phyloP scores from a whole-genome alignment of 371 early-diverging fungal genomes.

The Syncephalastrum racemosum region DNA sequence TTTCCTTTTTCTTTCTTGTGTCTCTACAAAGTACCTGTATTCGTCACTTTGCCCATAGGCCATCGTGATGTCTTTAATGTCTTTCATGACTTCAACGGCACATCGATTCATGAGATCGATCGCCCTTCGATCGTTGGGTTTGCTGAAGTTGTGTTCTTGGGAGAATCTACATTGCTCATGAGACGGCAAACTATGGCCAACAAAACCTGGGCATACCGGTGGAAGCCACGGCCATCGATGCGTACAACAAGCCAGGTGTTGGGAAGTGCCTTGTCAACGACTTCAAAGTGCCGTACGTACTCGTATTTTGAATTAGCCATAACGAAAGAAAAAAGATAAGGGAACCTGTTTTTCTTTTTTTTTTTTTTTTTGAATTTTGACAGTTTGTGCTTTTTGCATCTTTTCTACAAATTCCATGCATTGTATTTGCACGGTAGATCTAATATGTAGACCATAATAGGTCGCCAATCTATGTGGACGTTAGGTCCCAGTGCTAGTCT shows the following conservation, averaged over 20 bases:
- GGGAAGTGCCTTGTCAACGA: constrained; percentile 70
- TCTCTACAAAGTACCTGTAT: constrained; percentile 58
- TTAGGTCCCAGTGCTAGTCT: no score
- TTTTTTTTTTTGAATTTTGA: no score
- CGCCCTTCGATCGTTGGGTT: constrained; percentile 90
- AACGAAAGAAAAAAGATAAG: constrained; percentile 1
- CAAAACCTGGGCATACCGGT: constrained; percentile 57
- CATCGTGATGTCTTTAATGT: constrained; percentile 78
- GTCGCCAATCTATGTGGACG: no score
- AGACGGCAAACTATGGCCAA: not conserved
- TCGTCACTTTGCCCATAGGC: constrained; percentile 97
- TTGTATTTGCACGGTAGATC: no score
- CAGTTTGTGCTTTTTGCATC: no score
- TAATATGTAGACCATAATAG: no score
- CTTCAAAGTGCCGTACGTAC: constrained; percentile 91
- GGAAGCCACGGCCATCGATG: constrained; percentile 93
- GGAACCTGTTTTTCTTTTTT: no score
- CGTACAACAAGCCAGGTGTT: constrained; percentile 90
- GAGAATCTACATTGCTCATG: constrained; percentile 64
- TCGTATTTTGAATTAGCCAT: constrained; percentile 94
- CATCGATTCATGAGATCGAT: constrained; percentile 86
- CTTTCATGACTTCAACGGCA: constrained; percentile 77
- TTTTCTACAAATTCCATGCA: no score
- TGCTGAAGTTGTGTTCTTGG: constrained; percentile 76
- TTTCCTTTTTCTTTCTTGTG: not conserved